Percentiles rank a stretch among this genome's conserved stretches.
Conservation (phyloP, 2,329 filamentous ascomycete species). For the Pyrenophora seminiperda region DNA sequence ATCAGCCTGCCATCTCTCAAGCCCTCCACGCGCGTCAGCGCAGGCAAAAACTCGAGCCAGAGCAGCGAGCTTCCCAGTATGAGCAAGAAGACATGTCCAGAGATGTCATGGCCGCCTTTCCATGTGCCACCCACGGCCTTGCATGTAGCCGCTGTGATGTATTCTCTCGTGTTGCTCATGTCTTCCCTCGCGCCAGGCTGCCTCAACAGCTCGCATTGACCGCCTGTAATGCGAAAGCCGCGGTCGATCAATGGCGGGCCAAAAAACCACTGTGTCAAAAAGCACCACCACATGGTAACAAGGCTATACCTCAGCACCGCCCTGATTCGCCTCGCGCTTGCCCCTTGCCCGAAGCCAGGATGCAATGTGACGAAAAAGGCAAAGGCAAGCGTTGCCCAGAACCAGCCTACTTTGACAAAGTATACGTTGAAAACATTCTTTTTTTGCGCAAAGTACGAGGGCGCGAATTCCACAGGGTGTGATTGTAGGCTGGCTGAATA, state of each 20-base stretch:
- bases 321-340: constrained; percentile 55
- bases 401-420: constrained; percentile 96
- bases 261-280: constrained; percentile 97
- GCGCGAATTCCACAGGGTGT: constrained; percentile 63
- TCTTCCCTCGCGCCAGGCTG: constrained; percentile 56
- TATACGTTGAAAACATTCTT: constrained; percentile 88
- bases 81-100: constrained; percentile 91
- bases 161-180: constrained; percentile 52
- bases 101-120: constrained; percentile 95
- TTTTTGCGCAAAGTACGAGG: constrained; percentile 92
- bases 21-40: constrained; percentile 56
- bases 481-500: constrained; percentile 69
- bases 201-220: constrained; percentile 71
- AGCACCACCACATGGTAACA: constrained; percentile 78
- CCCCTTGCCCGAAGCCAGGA: constrained; percentile 58
- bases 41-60: constrained; percentile 75
- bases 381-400: constrained; percentile 83
- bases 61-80: constrained; percentile 83
- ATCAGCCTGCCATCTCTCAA: constrained; percentile 67
- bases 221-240: constrained; percentile 85
- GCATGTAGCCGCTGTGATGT: constrained; percentile 78
- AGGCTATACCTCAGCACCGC: constrained; percentile 71
- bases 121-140: constrained; percentile 81
- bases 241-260: constrained; percentile 89
- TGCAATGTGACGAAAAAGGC: constrained; percentile 71